These are phyloP conservation scores for Arthrobotrys entomopaga DNA, from an alignment of 2,329 filamentous ascomycete genomes.

Conservation along the genomic window DNA sequence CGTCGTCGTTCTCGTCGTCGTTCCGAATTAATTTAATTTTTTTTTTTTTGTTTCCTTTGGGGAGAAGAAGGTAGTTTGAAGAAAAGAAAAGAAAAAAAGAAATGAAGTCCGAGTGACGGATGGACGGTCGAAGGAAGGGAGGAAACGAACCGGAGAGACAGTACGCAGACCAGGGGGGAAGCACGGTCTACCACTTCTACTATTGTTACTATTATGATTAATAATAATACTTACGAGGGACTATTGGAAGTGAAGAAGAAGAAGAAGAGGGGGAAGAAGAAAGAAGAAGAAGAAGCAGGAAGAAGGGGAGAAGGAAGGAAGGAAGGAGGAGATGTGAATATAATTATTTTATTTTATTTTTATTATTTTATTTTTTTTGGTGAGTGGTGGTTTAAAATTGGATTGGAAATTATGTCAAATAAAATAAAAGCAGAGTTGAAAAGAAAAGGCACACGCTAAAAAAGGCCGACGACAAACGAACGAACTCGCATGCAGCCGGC, in stretches of 20 bases:
- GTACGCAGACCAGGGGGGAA: slow-evolving; percentile 16
- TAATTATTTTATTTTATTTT: too few relatives aligned
- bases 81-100: too few relatives aligned
- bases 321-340: background rate
- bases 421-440: slow-evolving; percentile 15
- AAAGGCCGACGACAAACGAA: background rate
- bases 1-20: too few relatives aligned
- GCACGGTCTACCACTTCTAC: background rate
- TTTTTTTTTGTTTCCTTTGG: too few relatives aligned
- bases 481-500: background rate
- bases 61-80: too few relatives aligned
- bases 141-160: slow-evolving; percentile 1
- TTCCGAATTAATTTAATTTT: too few relatives aligned
- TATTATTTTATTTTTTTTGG: too few relatives aligned
- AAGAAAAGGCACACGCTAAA: too few relatives aligned
- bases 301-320: background rate
- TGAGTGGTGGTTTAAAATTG: too few relatives aligned
- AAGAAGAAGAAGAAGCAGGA: background rate
- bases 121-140: background rate
- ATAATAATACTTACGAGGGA: too few relatives aligned
- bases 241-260: background rate
- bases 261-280: slow-evolving; percentile 2
- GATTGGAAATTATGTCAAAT: slow-evolving; percentile 38
- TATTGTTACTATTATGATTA: too few relatives aligned
- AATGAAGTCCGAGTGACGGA: slow-evolving; percentile 8